These are phyloP conservation scores for Epicoccum sorghinum DNA, from an alignment of 2,329 filamentous ascomycete genomes.

Conservation along the genomic window DNA sequence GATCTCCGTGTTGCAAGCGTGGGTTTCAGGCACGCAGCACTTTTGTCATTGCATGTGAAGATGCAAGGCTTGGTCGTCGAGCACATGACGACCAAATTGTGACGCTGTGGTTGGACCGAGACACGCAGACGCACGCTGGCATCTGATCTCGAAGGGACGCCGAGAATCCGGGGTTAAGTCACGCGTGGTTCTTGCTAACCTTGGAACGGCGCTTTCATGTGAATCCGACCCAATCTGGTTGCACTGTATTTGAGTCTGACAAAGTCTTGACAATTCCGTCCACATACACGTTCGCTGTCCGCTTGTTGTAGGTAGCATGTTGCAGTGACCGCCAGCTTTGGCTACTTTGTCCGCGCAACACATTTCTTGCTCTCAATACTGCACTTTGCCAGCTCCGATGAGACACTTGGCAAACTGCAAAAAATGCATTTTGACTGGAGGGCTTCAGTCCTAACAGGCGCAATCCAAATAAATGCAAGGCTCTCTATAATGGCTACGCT, in stretches of 20 bases:
- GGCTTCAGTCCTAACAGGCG: no score
- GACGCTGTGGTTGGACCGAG: constrained; percentile 8
- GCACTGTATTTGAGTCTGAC: constrained; percentile 3
- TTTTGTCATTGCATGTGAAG: constrained; percentile 16
- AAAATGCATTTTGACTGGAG: no score
- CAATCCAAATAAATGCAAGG: no score
- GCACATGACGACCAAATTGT: constrained; percentile 11
- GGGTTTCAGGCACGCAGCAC: constrained; percentile 10
- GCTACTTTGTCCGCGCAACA: constrained; percentile 26
- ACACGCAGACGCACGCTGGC: constrained; percentile 8
- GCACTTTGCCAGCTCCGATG: no score
- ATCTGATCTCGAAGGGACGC: constrained; percentile 2
- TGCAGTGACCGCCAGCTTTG: constrained; percentile 18
- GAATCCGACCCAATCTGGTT: constrained; percentile 8
- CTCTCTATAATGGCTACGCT: no score
- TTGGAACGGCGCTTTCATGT: constrained; percentile 13
- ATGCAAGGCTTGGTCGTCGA: constrained; percentile 10
- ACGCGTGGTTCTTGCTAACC: constrained; percentile 7
- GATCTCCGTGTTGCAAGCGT: constrained; percentile 8
- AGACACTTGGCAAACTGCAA: no score
- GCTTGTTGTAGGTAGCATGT: neutral
- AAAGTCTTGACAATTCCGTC: neutral
- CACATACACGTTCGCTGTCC: neutral
- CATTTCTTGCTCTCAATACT: neutral
- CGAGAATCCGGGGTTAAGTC: constrained; percentile 18